A percentile compares a stretch with the other conserved stretches of the same genome.
These are phyloP conservation scores for Melastoma candidum DNA, from an alignment of 441 rosid species.

Conservation along the genomic window DNA sequence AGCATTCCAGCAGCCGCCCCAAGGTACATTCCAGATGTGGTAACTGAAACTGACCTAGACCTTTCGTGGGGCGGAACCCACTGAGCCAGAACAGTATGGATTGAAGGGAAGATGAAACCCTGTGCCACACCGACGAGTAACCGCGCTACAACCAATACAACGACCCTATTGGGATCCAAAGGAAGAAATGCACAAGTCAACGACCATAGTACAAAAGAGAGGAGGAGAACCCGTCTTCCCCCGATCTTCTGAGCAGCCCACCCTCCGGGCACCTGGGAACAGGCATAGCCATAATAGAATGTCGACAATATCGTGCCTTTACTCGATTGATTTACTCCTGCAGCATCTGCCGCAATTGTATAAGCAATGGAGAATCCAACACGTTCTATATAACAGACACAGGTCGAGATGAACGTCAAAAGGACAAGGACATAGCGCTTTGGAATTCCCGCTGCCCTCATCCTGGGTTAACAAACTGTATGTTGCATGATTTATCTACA, in stretches of 20 bases:
- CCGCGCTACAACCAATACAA: conserved; percentile 60
- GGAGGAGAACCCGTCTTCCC: conserved; percentile 78
- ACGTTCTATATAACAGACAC: conserved; percentile 85
- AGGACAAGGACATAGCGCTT: conserved; percentile 70
- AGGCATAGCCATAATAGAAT: conserved; percentile 82
- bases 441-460: conserved; percentile 51
- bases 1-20: conserved; percentile 97
- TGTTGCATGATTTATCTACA: too few relatives aligned
- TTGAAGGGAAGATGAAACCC: conserved; percentile 95
- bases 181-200: conserved; percentile 78
- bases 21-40: conserved; percentile 91
- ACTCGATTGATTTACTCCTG: conserved; percentile 76
- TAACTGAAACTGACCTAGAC: conserved; percentile 91
- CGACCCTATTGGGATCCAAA: conserved; percentile 66
- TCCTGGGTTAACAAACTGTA: conserved; percentile 9
- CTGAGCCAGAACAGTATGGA: conserved; percentile 84
- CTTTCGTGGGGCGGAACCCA: conserved; percentile 98
- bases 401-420: conserved; percentile 73
- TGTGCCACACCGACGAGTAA: conserved; percentile 95
- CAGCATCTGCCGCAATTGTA: conserved; percentile 84
- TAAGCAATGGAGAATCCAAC: conserved; percentile 95
- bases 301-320: conserved; percentile 81
- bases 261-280: conserved; percentile 94
- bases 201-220: conserved; percentile 84
- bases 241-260: conserved; percentile 94